Conservation (phyloP, 768 basidiomycete genomes). For the Psilocybe subaeruginosa region DNA sequence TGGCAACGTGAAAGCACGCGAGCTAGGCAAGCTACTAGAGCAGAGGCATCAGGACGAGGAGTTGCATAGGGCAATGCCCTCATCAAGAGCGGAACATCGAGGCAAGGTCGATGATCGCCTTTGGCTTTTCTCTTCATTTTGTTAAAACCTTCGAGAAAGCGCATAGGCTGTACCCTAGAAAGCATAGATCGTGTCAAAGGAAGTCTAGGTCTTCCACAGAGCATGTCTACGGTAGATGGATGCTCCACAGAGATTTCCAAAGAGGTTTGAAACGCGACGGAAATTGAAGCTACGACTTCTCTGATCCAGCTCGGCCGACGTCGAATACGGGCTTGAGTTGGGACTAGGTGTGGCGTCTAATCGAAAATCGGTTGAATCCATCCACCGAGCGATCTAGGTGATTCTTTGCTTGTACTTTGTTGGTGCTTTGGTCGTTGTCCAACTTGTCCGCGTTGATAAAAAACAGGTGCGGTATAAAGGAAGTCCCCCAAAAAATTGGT, state of each 20-base stretch:
- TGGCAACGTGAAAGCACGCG: not conserved
- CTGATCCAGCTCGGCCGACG: not conserved
- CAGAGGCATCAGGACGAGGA: slow-evolving; percentile 2
- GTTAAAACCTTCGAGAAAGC: not conserved
- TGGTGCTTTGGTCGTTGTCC: not conserved
- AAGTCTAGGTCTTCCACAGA: not conserved
- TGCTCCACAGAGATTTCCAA: not conserved
- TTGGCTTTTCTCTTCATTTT: not conserved
- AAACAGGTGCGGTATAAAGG: not conserved
- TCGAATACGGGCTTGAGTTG: not conserved
- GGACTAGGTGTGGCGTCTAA: not conserved
- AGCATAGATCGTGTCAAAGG: not conserved
- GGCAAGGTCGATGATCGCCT: slow-evolving; percentile 8
- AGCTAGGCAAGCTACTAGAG: not conserved
- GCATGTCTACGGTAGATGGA: not conserved
- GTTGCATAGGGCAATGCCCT: slow-evolving; percentile 1
- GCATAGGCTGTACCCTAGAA: not conserved
- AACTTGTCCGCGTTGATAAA: not conserved
- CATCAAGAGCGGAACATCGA: slow-evolving; percentile 5
- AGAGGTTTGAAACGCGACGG: not conserved
- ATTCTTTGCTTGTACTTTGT: not conserved
- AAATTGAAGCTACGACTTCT: not conserved
- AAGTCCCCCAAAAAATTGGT: not conserved
- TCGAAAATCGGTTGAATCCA: slow-evolving; percentile 5
- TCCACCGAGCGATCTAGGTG: slow-evolving; percentile 6